Evolutionary conservation across 2,329 filamentous ascomycete species (phyloP), one percentile per base, ranked within the genome.

Genomic region (Plenodomus lindquistii): DNA sequence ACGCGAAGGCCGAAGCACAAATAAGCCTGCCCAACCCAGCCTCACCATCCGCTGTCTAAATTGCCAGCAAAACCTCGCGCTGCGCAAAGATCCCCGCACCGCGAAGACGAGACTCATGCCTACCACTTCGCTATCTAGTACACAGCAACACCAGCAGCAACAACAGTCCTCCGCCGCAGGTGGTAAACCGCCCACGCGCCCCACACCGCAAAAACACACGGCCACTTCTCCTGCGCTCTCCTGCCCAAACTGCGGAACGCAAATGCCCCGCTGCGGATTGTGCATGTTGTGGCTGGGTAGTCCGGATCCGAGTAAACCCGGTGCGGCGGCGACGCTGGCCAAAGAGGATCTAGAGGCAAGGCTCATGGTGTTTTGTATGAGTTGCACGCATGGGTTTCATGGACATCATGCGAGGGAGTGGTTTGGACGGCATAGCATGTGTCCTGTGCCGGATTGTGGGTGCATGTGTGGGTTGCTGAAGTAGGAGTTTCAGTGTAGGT

Each of bases 21-120:
- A 88, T 55, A 84, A 83, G 48, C 81, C 85, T 1, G 81, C 86
- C 0, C 60, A 69, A 0, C 83, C 83, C 2, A 88, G 90, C 71
- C 83, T 93, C 44, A 84, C 86, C 4, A 81, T 94, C 40, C 83
- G 88, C 39, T 94, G 89, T 72, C 81, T 87, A 40, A 89, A 89
- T 73, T 94, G 89, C 73, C 80, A 83, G 17, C 76, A 76, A 18
- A 77, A 80, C 2, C 77, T 86, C 19, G 79, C 80, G 0, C 51
- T 70, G 27, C 57, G 66, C 16, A 69, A 69, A 38, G 67, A 72
- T 44, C 35, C 56, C 0, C 55, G 57, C 16, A 53, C 46, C 2
- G 38, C 52, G 1, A 60, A 59, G 1, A 53, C 56, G 22, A 57
- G 67, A 11, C 54, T 70, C 7, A 43, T 64, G 5, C 58, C 68